Evolutionary conservation across 2,329 filamentous ascomycete species (phyloP), one percentile per base, ranked within the genome.

Genomic region (Calycina herbarum): DNA sequence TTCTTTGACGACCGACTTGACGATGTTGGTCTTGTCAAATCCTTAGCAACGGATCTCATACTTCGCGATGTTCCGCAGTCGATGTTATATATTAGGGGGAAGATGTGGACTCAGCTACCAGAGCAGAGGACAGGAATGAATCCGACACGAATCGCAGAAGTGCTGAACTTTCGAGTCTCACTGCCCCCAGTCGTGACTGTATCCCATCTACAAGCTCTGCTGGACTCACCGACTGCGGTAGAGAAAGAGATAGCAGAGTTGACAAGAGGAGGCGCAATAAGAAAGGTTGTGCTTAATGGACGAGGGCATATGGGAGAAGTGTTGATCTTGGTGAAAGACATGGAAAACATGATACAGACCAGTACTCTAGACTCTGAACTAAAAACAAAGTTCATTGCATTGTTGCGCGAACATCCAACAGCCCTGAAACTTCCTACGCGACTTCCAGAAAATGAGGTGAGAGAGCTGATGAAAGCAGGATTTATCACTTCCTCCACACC

Each of bases 211-310:
- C 85, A 89, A 67, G 84, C 88, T 1, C 77, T 92, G 1, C 81
- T 90, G 57, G 78, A 77, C 10, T 87, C 85, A 2, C 85, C 89
- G 1, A 91, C 89, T 0, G 81, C 79, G 1, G 86, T 86, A 1
- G 90, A 93, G 76, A 81, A 90, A 57, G 89, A 91, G 74, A 81
- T 90, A 24, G 87, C 85, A 3, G 83, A 87, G 71, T 80, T 92
- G 42, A 76, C 84, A 20, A 79, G 81, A 13, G 80, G 79, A 11
- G 89, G 89, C 0, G 78, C 82, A 4, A 66, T 92, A 57, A 80
- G 88, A 54, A 86, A 85, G 73, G 80, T 93, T 11, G 82, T 84
- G 1, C 84, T 93, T n/a, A 85, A 87, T 2, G 81, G 81, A 59
- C 79, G 84, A 11, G 80, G 81, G 2, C 79, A 79, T 17, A 81